Percentiles rank a stretch among this genome's conserved stretches.
These are phyloP conservation scores for Termitomyces sp. DNA, from an alignment of 768 basidiomycete genomes.

Conservation along the genomic window DNA sequence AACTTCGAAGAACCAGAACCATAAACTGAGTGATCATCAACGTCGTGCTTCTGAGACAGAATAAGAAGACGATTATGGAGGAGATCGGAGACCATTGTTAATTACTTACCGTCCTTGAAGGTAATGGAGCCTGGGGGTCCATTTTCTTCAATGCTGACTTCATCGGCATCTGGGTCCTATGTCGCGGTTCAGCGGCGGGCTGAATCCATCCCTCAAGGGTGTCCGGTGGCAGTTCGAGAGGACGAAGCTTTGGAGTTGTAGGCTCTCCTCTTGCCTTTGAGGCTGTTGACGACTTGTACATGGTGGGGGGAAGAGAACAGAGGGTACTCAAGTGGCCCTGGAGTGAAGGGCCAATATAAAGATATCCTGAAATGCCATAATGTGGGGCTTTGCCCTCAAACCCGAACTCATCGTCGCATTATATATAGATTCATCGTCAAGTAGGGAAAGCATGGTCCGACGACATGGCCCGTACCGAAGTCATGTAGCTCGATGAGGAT, in stretches of 20 bases:
- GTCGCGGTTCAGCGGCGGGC: constrained; percentile 15
- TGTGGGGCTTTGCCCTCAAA: too few relatives aligned
- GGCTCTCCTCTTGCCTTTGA: constrained; percentile 20
- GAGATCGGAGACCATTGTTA: neutral
- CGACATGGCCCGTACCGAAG: too few relatives aligned
- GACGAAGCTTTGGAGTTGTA: constrained; percentile 22
- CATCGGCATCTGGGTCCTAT: constrained; percentile 4
- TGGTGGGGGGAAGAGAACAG: constrained; percentile 15
- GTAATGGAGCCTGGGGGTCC: neutral
- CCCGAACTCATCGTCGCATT: too few relatives aligned
- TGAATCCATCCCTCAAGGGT: neutral
- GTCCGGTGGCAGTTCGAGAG: constrained; percentile 4
- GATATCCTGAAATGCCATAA: constrained; percentile 23
- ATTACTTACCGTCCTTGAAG: neutral
- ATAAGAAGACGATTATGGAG: neutral
- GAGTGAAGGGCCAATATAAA: constrained; percentile 19
- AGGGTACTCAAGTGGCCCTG: constrained; percentile 11
- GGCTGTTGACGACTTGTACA: constrained; percentile 28
- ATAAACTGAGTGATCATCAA: neutral
- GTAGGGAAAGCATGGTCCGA: too few relatives aligned
- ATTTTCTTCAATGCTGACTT: constrained; percentile 4
- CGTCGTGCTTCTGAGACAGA: neutral
- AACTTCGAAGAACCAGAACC: neutral
- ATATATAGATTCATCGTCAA: too few relatives aligned
- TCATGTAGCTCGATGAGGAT: too few relatives aligned